These are phyloP conservation scores for Tulasnella sp. DNA, from an alignment of 768 basidiomycete genomes.

Conservation along the genomic window DNA sequence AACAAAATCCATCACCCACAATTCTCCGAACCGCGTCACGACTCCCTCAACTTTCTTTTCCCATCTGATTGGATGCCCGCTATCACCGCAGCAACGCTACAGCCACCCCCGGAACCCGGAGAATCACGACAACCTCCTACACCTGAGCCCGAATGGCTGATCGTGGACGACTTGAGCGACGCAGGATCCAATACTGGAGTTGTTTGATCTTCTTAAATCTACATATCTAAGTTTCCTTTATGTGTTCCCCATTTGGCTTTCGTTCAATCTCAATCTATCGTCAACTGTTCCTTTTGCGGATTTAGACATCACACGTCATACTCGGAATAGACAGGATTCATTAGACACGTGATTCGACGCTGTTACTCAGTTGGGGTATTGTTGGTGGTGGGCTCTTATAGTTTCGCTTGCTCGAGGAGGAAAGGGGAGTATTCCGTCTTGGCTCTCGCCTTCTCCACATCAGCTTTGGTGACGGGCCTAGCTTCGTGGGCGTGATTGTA, in stretches of 20 bases:
- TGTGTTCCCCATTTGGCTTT: neutral
- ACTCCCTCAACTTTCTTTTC: neutral
- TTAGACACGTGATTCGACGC: too few relatives aligned
- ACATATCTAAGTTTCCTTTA: neutral
- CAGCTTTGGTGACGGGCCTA: conserved; percentile 45
- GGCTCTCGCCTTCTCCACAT: conserved; percentile 69
- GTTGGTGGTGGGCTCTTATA: too few relatives aligned
- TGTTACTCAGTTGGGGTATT: too few relatives aligned
- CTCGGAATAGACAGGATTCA: too few relatives aligned
- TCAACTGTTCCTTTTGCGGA: too few relatives aligned
- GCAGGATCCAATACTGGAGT: neutral
- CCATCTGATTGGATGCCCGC: neutral
- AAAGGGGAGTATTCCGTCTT: conserved; percentile 39
- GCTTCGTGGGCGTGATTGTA: conserved; percentile 71
- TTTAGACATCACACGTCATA: too few relatives aligned
- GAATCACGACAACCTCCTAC: conserved; percentile 44
- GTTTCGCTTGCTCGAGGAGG: conserved; percentile 32
- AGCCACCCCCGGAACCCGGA: conserved; percentile 24
- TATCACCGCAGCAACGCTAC: neutral
- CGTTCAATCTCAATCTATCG: too few relatives aligned
- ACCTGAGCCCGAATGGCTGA: conserved; percentile 84
- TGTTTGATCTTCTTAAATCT: too few relatives aligned
- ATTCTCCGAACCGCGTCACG: neutral
- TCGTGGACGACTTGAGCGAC: conserved; percentile 41
- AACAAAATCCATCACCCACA: neutral